Percentiles rank a stretch among this genome's conserved stretches.
phyloP scores from a whole-genome alignment of 768 basidiomycete species.

The Suillus weaverae region DNA sequence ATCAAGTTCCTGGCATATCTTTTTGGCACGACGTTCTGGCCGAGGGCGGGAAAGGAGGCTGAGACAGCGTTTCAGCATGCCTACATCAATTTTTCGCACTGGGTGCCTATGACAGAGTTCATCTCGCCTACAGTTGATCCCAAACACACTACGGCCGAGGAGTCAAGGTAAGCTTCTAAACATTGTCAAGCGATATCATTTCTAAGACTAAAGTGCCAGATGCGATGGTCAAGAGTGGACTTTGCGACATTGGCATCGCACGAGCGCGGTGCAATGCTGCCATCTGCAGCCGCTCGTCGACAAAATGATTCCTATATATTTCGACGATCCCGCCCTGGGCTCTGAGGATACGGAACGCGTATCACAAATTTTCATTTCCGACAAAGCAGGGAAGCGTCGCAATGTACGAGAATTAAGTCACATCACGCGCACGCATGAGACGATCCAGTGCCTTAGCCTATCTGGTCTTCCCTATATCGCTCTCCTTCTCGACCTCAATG shows the following conservation, averaged over 20 bases:
- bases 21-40: slow-evolving; percentile 10
- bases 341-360: no score
- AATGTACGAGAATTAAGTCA: no score
- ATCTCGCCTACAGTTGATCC: neutral
- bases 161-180: neutral
- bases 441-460: no score
- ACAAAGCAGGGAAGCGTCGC: no score
- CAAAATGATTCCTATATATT: no score
- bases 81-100: slow-evolving; percentile 15
- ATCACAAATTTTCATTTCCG: no score
- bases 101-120: slow-evolving; percentile 13
- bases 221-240: slow-evolving; percentile 4
- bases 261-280: no score
- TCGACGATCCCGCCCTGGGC: no score
- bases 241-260: neutral
- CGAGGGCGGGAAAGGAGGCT: neutral
- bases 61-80: slow-evolving; percentile 10
- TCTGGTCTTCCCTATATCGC: no score
- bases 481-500: no score
- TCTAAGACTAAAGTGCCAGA: neutral
- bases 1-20: slow-evolving; percentile 16
- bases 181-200: neutral
- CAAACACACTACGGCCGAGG: neutral
- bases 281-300: no score
- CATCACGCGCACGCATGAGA: no score